These are phyloP conservation scores for Entomortierella chlamydospora DNA, from an alignment of 192 early-diverging fungal species.

Conservation along the genomic window DNA sequence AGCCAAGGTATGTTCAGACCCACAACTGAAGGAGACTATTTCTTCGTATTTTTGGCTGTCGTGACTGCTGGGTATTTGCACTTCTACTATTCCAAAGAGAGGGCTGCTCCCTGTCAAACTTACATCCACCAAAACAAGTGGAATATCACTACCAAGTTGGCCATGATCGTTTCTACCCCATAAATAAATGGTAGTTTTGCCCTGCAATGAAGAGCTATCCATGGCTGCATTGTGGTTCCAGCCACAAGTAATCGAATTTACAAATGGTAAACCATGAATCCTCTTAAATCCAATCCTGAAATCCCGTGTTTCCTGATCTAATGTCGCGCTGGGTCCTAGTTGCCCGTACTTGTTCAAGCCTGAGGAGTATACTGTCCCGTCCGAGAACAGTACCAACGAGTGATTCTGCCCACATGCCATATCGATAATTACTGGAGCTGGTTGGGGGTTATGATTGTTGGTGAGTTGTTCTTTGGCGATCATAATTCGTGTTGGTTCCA, in stretches of 20 bases:
- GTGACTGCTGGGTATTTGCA: slow-evolving; percentile 13
- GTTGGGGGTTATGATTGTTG: neutral
- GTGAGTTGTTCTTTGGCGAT: neutral
- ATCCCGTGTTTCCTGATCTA: slow-evolving; percentile 22
- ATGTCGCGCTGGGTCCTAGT: slow-evolving; percentile 49
- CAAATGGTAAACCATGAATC: slow-evolving; percentile 28
- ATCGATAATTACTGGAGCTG: slow-evolving; percentile 50
- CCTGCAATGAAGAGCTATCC: neutral
- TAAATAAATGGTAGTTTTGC: slow-evolving; percentile 37
- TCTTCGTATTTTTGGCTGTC: neutral
- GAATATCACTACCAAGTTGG: slow-evolving; percentile 64
- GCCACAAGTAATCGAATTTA: slow-evolving; percentile 62
- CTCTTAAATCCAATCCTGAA: slow-evolving; percentile 59
- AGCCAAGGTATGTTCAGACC: slow-evolving; percentile 81
- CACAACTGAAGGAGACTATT: slow-evolving; percentile 64
- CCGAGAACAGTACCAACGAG: slow-evolving; percentile 60
- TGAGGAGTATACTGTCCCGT: slow-evolving; percentile 61
- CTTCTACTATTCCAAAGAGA: slow-evolving; percentile 1
- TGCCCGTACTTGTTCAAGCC: slow-evolving; percentile 78
- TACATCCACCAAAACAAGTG: neutral
- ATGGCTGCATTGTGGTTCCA: slow-evolving; percentile 69
- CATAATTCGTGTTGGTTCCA: slow-evolving; percentile 42
- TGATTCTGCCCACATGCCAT: slow-evolving; percentile 76
- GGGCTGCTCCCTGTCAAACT: neutral
- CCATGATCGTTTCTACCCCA: slow-evolving; percentile 87